Evolutionary conservation across 2,329 filamentous ascomycete genomes (phyloP), one percentile per base, ranked within the genome.

Genomic region (Parastagonospora avenae): DNA sequence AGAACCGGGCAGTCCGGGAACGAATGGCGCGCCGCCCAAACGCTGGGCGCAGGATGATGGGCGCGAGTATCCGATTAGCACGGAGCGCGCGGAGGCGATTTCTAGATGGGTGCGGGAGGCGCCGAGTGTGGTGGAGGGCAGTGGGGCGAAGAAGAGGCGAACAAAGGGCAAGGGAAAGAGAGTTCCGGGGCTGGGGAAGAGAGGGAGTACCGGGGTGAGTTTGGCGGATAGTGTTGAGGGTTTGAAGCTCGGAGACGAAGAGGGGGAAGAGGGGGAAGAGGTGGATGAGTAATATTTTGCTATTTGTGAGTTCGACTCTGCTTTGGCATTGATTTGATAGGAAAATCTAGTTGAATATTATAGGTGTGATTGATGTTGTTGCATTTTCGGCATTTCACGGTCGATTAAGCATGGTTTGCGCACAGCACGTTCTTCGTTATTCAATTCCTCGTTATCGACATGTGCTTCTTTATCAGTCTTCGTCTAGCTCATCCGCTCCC

Each of bases 31-130:
- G 29, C 45, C 63, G 46, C 74, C 76, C 9, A 86, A 85, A 62
- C 76, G 84, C 8, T 88, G 85, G 85, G 81, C 83, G 4, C 80
- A 84, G 48, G 86, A 88, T 45, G 84, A 87, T 52, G 83, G 81
- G 0, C 85, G 84, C 62, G 87, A 91, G 57, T 89, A 89, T 67
- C 84, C 85, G 2, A 85, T 90, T 56, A 79, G 82, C 14, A 90
- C 88, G 1, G 86, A 89, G 56, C 81, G 90, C 16, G 89, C 89
- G 0, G 80, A 85, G 41, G 82, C 83, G 14, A 84, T 93, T 50
- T 82, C 85, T 0, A 76, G 83, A 36, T 94, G 90, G 90, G 82
- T 93, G 12, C 62, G 74, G 27, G 79, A 80, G 54, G 76, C 77
- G 29, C 78, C 78, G n/a, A 50, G 73, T 9, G 52, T 66, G 1